phyloP scores from a whole-genome alignment of 2,329 filamentous ascomycete species.

The Trichophyton rubrum region DNA sequence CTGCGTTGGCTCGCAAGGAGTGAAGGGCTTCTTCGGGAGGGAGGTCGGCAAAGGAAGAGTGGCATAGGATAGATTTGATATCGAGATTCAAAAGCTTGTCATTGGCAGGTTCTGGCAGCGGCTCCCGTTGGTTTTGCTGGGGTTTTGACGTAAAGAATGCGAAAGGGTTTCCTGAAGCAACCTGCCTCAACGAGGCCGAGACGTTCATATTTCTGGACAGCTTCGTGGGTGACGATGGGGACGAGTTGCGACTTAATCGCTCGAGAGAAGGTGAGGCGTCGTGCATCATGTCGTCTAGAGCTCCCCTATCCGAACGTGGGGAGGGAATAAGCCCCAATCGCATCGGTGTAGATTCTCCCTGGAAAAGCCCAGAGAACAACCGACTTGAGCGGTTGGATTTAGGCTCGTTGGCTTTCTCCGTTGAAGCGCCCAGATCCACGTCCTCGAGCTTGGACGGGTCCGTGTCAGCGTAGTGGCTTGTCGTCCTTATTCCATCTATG shows the following conservation, averaged over 20 bases:
- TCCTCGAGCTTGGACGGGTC: slow-evolving; percentile 8
- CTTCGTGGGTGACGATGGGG: slow-evolving; percentile 11
- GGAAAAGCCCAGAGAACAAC: slow-evolving; percentile 12
- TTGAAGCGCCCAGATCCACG: slow-evolving; percentile 6
- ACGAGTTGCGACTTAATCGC: slow-evolving; percentile 8
- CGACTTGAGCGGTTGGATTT: slow-evolving; percentile 7
- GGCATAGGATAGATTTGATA: slow-evolving; percentile 43
- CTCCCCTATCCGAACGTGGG: not conserved
- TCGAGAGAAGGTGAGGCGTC: slow-evolving; percentile 4
- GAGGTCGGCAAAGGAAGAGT: slow-evolving; percentile 37
- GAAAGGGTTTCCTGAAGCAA: slow-evolving; percentile 27
- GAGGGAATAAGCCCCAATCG: slow-evolving; percentile 3
- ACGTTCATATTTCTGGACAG: slow-evolving; percentile 21
- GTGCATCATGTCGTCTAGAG: not conserved
- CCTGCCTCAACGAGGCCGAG: slow-evolving; percentile 23
- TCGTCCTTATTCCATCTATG: not conserved
- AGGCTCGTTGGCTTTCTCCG: slow-evolving; percentile 4
- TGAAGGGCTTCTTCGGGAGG: slow-evolving; percentile 44
- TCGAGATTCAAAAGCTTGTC: slow-evolving; percentile 46
- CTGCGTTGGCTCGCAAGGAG: slow-evolving; percentile 44
- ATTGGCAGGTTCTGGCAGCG: slow-evolving; percentile 28
- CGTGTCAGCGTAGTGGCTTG: not conserved
- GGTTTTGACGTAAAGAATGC: slow-evolving; percentile 32
- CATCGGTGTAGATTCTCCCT: slow-evolving; percentile 12
- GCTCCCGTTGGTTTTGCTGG: slow-evolving; percentile 16